Conservation (phyloP, 2,329 filamentous ascomycete genomes). For the Neopestalotiopsis sp. region DNA sequence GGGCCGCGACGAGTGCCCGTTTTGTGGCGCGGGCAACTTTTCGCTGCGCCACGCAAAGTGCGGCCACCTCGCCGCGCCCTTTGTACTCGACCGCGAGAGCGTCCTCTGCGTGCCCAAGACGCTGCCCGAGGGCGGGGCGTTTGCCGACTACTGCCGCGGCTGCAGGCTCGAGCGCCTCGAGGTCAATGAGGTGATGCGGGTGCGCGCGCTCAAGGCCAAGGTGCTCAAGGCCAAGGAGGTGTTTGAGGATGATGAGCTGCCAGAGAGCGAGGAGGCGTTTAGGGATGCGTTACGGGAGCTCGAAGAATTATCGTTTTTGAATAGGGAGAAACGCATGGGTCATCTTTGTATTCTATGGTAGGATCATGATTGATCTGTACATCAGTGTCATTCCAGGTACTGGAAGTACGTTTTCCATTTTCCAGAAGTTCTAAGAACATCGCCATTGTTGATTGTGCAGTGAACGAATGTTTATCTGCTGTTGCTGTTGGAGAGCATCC, state of each 20-base stretch:
- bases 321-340: background rate
- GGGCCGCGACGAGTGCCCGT: background rate
- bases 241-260: background rate
- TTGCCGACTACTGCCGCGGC: background rate
- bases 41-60: slow-evolving; percentile 13
- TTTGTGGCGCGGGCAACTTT: background rate
- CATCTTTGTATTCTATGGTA: slow-evolving; percentile 10
- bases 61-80: background rate
- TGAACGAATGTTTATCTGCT: too few relatives aligned
- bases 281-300: background rate
- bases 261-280: background rate
- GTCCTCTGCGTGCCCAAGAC: slow-evolving; percentile 8
- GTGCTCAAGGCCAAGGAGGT: background rate
- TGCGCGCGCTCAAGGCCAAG: background rate
- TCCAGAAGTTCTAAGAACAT: too few relatives aligned
- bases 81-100: background rate
- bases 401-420: background rate
- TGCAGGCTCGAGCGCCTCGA: background rate
- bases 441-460: too few relatives aligned
- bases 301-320: background rate
- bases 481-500: too few relatives aligned
- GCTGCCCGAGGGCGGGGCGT: slow-evolving; percentile 2
- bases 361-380: background rate
- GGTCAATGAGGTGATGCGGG: background rate
- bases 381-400: background rate